Percentiles rank a stretch among this genome's conserved stretches.
These are phyloP conservation scores for Podila epicladia DNA, from an alignment of 192 early-diverging fungal species.

Conservation along the genomic window DNA sequence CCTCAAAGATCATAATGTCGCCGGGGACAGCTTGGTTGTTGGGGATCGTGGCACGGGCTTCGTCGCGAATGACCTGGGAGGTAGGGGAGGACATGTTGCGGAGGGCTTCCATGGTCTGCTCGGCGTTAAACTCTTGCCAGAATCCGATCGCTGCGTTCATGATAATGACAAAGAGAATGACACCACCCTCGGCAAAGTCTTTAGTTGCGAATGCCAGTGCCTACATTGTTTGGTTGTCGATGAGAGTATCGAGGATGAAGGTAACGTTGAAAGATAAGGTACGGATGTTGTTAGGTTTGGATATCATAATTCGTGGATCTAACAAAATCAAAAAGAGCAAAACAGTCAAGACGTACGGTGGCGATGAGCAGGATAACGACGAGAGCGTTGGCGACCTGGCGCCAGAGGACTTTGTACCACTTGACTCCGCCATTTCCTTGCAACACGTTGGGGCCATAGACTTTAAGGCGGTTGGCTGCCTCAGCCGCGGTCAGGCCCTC, in stretches of 20 bases:
- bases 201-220: conserved; percentile 69
- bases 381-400: conserved; percentile 72
- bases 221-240: conserved; percentile 3
- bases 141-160: conserved; percentile 90
- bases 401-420: conserved; percentile 63
- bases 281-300: no score
- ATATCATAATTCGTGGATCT: no score
- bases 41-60: conserved; percentile 73
- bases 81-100: conserved; percentile 87
- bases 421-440: conserved; percentile 72
- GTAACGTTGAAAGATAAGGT: background rate
- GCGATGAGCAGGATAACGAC: conserved; percentile 71
- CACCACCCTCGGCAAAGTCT: conserved; percentile 77
- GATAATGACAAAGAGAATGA: conserved; percentile 80
- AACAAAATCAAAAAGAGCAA: background rate
- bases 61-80: conserved; percentile 85
- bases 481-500: conserved; percentile 79
- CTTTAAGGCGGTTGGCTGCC: conserved; percentile 66
- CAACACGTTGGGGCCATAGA: conserved; percentile 68
- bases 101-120: conserved; percentile 92
- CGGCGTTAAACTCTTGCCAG: conserved; percentile 91
- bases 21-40: conserved; percentile 86
- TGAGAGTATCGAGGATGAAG: conserved; percentile 1
- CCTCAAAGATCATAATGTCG: conserved; percentile 89
- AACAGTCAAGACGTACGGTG: conserved; percentile 34